Evolutionary conservation across 371 early-diverging fungal species (phyloP), one percentile per base, ranked within the genome.

Genomic region (Saksenaea oblongispora): DNA sequence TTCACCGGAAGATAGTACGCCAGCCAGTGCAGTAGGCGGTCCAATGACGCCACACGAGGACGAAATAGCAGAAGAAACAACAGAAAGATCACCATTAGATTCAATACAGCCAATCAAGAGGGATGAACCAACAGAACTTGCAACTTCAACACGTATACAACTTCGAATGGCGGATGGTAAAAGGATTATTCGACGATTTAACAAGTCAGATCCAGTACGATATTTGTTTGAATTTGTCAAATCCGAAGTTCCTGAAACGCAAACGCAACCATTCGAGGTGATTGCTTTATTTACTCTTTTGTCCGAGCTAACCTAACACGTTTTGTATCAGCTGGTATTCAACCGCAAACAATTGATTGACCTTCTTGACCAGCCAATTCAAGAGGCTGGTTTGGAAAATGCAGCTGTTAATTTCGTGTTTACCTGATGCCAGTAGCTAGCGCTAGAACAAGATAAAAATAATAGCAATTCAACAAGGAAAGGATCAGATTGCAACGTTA

Each of bases 161-260:
- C 69, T 92, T 59, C 84, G 90, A 54, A 75, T 90, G 70, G 82
- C 87, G n/a, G 84, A 87, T 69, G 92, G 92, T 1, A 79, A 75
- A 34, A 86, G 88, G 24, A 63, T 86, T 34, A 84, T 89, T 66
- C 80, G 87, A 41, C 79, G 87, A 53, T 89, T 91, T 70, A 69
- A 76, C 31, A 90, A 89, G 60, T 64, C 85, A 2, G 89, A 88
- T 59, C 82, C 79, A 18, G 91, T 92, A 22, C 75, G 74, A 34
- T 72, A 69, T n/a, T 58, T 92, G 34, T 89, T 91, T 78, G 89
- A 89, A 64, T 88, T 78, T 57, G 76, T 91, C 58, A 89, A 90
- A 65, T 74, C 87, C 8, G 78, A 83, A 54, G 79, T 87, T 1
- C 84, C 90, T 27, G 84, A 84, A 34, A 87, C 91, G 2, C 69